phyloP scores from a whole-genome alignment of 2,329 filamentous ascomycete species.

The Scolecobasidium constrictum region DNA sequence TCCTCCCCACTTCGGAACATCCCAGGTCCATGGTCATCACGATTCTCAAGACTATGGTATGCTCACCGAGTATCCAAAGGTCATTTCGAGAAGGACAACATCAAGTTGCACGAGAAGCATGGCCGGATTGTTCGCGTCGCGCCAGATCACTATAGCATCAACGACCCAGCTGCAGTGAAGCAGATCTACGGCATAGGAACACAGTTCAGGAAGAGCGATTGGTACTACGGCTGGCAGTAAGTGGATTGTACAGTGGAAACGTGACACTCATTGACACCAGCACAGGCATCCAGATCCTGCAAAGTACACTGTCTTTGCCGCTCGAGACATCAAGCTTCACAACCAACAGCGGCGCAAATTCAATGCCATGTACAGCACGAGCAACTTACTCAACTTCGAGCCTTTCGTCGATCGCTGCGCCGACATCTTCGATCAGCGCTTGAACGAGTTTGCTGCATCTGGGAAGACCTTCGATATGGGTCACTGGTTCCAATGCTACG shows the following conservation, averaged over 20 bases:
- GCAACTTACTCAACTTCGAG: conserved; percentile 38
- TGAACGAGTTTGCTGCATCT: conserved; percentile 25
- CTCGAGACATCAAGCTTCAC: conserved; percentile 26
- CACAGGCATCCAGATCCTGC: conserved; percentile 12
- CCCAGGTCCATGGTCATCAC: conserved; percentile 34
- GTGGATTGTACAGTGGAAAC: neutral
- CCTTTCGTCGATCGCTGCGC: conserved; percentile 37
- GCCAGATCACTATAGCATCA: conserved; percentile 12
- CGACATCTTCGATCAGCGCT: conserved; percentile 26
- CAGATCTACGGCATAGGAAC: conserved; percentile 31
- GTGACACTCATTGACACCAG: neutral
- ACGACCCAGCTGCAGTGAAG: conserved; percentile 25
- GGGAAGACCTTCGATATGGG: conserved; percentile 26
- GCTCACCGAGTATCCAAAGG: conserved; percentile 25
- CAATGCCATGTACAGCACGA: conserved; percentile 37
- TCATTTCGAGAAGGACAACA: conserved; percentile 27
- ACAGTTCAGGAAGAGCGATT: conserved; percentile 27
- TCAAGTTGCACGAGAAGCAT: conserved; percentile 29
- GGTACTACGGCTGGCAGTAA: conserved; percentile 18
- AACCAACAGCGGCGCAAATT: conserved; percentile 29
- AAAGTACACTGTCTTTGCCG: conserved; percentile 21
- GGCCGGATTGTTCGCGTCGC: conserved; percentile 17
- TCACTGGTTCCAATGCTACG: conserved; percentile 37
- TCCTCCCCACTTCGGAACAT: conserved; percentile 26
- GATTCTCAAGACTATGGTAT: conserved; percentile 36